Conservation (phyloP, 106 monocot species). For the Phalaenopsis aphrodite region DNA sequence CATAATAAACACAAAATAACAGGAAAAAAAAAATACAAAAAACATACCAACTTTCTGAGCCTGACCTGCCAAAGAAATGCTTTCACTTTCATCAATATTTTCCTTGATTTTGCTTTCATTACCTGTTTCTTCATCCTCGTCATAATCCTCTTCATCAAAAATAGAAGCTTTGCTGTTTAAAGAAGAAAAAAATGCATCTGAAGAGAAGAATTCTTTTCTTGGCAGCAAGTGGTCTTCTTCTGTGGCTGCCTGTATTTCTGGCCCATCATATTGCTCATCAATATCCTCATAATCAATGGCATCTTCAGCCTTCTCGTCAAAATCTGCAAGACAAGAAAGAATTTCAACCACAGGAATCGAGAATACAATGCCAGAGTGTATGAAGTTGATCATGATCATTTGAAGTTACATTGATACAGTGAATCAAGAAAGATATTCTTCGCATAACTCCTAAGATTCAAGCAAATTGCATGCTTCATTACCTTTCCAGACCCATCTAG, state of each 20-base stretch:
- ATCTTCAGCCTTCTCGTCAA: slow-evolving; percentile 95
- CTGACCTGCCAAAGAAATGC: slow-evolving; percentile 23
- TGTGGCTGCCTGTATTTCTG: slow-evolving; percentile 59
- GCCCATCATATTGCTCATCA: slow-evolving; percentile 98
- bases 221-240: slow-evolving; percentile 69
- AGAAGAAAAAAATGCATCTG: slow-evolving; percentile 37
- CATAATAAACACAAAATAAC: neutral
- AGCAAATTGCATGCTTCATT: neutral
- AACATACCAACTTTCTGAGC: neutral
- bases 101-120: slow-evolving; percentile 29
- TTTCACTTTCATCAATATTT: slow-evolving; percentile 16
- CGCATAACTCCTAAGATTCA: neutral
- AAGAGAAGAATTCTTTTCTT: slow-evolving; percentile 60
- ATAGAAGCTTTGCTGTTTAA: slow-evolving; percentile 50
- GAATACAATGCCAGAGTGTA: neutral
- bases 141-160: slow-evolving; percentile 97
- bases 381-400: neutral
- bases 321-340: slow-evolving; percentile 42
- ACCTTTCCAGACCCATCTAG: neutral
- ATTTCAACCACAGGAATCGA: neutral
- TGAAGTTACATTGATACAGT: neutral
- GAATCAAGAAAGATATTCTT: neutral
- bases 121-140: slow-evolving; percentile 69
- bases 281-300: slow-evolving; percentile 97
- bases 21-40: neutral